These are phyloP conservation scores for Vigna angularis DNA, from an alignment of 306 rosid species.

Conservation along the genomic window DNA sequence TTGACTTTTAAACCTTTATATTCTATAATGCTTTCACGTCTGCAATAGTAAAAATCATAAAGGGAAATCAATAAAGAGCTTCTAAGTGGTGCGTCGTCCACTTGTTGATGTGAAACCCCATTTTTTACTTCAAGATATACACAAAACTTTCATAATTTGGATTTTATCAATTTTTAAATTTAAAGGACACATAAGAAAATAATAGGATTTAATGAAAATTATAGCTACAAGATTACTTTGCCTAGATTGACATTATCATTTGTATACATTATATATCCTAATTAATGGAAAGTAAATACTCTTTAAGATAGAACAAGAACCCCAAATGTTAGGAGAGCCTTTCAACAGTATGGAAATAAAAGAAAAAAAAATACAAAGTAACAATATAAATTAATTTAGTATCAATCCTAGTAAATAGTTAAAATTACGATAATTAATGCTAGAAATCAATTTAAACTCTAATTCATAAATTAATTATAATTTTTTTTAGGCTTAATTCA, in stretches of 20 bases:
- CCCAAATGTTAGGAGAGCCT: background rate
- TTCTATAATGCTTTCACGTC: background rate
- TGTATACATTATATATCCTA: background rate
- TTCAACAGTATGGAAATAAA: background rate
- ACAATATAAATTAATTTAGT: no score
- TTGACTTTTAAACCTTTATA: conserved; percentile 5
- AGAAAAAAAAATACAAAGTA: background rate
- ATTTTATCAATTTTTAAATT: background rate
- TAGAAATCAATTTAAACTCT: no score
- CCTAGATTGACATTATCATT: background rate
- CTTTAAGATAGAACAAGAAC: background rate
- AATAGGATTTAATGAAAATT: background rate
- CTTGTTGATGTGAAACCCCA: background rate
- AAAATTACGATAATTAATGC: no score
- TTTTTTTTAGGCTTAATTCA: no score
- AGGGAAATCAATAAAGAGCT: background rate
- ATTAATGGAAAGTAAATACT: background rate
- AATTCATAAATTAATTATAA: no score
- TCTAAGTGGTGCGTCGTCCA: background rate
- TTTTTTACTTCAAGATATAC: background rate
- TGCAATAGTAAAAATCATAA: conserved; percentile 8
- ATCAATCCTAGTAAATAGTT: no score
- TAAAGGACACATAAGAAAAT: background rate
- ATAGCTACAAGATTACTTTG: background rate
- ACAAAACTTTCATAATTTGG: background rate